Evolutionary conservation across 2,329 filamentous ascomycete species (phyloP), one percentile per base, ranked within the genome.

Genomic region (Colletotrichum scovillei): DNA sequence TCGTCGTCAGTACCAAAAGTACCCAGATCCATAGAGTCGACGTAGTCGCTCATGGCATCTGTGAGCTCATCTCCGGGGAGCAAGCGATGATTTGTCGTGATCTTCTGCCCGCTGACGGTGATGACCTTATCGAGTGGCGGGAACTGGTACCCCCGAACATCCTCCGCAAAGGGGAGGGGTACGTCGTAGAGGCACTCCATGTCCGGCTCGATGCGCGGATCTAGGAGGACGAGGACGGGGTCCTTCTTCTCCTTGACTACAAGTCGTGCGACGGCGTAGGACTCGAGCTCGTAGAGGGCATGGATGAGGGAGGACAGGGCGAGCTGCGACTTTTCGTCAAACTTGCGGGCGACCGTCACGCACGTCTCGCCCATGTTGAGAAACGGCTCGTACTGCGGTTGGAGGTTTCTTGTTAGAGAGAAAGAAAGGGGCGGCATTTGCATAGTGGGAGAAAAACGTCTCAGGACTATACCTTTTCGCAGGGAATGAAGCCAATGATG

Each of bases 131-230:
- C 95, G 12, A 99, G 85, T 0, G 96, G 94, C 6, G 97, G 95
- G 76, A 99, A 99, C 71, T 92, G 93, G 81, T 98, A 98, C n/a
- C 89, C 89, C 46, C 97, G 91, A 60, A 98, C 88, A 79, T 99
- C 97, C 84, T 99, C 97, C 2, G 95, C 92, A 78, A 98, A 99
- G 0, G 97, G 97, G 6, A 98, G 86, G 46, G 97, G 95, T 1
- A 97, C 89, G 79, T 99, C 97, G 75, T 98, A 92, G 2, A 99
- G 87, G 77, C 94, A 96, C 81, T 98, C 95, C 76, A 94, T 91
- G 30, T 94, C 92, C 2, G 89, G 86, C 74, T 97, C 94, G 72
- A 98, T 91, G 24, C 91, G 89, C 3, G 97, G 97, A 5, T 93
- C 92, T 56, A 99, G 88, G 16, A 98, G 86, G 0, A 98, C 84